Evolutionary conservation across 1,139 yeast genomes (phyloP).

Genomic region (Lodderomyces margitis): DNA sequence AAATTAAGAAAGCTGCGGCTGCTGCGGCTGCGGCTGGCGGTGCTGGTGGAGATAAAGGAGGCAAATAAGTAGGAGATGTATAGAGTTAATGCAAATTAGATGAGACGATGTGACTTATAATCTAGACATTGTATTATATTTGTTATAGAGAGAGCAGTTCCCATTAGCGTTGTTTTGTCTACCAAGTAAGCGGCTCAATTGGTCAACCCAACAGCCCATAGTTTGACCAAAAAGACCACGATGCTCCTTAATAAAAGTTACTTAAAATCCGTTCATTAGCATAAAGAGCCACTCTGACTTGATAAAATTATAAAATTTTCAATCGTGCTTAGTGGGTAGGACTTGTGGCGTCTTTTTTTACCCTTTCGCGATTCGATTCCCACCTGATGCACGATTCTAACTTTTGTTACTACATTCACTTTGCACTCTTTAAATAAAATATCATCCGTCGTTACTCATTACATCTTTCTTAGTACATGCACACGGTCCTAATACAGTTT

Average conservation of each 20-base stretch:
- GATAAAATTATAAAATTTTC: not conserved
- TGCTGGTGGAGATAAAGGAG: constrained; percentile 4
- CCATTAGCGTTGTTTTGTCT: no score
- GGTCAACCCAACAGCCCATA: no score
- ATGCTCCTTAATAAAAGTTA: not conserved
- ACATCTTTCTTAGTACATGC: no score
- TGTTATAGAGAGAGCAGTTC: no score
- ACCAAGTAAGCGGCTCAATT: no score
- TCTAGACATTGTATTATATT: no score
- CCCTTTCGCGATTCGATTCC: not conserved
- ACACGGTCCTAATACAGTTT: no score
- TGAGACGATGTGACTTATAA: not conserved
- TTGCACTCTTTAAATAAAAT: no score
- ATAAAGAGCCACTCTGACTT: not conserved
- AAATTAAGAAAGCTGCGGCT: constrained; percentile 47
- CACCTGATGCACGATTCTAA: no score
- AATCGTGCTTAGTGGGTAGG: not conserved
- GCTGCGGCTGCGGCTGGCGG: constrained; percentile 9
- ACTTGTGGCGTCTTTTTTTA: not conserved
- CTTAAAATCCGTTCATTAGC: not conserved
- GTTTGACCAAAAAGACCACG: no score
- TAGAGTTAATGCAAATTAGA: not conserved
- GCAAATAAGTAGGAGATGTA: not conserved
- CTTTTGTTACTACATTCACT: no score
- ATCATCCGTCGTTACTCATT: no score